Percentiles rank a stretch among this genome's conserved stretches.
Conservation (phyloP, 2,329 filamentous ascomycete species). For the Coniochaeta hoffmannii region DNA sequence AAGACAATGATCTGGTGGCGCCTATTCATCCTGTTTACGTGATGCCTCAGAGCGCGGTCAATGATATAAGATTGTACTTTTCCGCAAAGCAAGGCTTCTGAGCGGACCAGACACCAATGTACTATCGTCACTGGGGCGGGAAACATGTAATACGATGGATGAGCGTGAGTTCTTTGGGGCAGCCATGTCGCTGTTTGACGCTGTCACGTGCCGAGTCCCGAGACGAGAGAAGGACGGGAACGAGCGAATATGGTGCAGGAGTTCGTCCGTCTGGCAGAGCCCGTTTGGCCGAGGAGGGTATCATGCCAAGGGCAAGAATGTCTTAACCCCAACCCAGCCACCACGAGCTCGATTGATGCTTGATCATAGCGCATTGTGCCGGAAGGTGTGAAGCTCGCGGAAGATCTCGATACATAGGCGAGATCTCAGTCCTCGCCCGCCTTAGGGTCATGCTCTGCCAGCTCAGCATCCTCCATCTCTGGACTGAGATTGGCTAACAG, state of each 20-base stretch:
- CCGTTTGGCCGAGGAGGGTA: not conserved
- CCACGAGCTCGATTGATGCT: not conserved
- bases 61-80: constrained; percentile 60
- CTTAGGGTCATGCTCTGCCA: constrained; percentile 7
- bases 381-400: not conserved
- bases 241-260: not conserved
- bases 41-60: constrained; percentile 64
- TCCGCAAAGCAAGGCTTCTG: constrained; percentile 49
- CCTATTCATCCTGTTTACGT: constrained; percentile 80
- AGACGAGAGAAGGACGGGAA: not conserved
- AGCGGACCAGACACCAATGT: not conserved
- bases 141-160: not conserved
- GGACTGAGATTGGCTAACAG: constrained; percentile 2
- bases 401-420: not conserved
- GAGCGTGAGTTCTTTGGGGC: not conserved
- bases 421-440: not conserved
- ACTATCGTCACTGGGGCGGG: not conserved
- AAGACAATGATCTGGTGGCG: constrained; percentile 61
- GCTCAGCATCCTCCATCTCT: constrained; percentile 5
- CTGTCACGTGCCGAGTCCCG: constrained; percentile 5
- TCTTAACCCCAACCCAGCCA: not conserved
- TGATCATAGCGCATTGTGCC: not conserved
- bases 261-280: not conserved
- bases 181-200: constrained; percentile 3
- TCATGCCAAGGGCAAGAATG: not conserved